Percentiles rank a stretch among this genome's conserved stretches.
Evolutionary conservation across 2,329 filamentous ascomycete genomes (phyloP).

Genomic region (Neurospora sp.): DNA sequence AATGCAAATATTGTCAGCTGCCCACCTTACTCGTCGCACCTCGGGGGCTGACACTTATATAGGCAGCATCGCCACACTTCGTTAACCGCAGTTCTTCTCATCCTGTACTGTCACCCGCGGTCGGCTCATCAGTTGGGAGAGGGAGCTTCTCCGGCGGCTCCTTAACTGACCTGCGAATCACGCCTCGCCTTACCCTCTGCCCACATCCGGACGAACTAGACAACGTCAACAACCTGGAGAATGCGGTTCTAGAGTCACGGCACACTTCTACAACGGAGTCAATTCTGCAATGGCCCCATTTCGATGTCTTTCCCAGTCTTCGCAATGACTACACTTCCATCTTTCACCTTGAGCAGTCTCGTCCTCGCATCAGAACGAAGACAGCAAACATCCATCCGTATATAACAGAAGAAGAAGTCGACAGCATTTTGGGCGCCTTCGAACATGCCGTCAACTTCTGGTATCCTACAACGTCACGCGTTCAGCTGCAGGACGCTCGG

Average conservation of each 20-base stretch:
- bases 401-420: conserved; percentile 30
- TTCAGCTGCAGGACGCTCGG: conserved; percentile 26
- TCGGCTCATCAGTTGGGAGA: conserved; percentile 2
- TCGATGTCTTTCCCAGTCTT: conserved; percentile 33
- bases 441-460: conserved; percentile 40
- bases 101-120: conserved; percentile 2
- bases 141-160: conserved; percentile 14
- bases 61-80: conserved; percentile 7
- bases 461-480: conserved; percentile 39
- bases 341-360: conserved; percentile 36
- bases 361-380: conserved; percentile 25
- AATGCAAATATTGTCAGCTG: conserved; percentile 28
- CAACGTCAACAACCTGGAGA: conserved; percentile 26
- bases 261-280: conserved; percentile 41
- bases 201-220: conserved; percentile 16
- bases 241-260: conserved; percentile 38
- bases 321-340: conserved; percentile 33
- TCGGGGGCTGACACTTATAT: not conserved
- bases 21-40: not conserved
- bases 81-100: not conserved
- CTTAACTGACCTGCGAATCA: conserved; percentile 7
- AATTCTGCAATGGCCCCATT: conserved; percentile 41
- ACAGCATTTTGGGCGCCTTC: conserved; percentile 32
- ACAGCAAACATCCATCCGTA: conserved; percentile 31
- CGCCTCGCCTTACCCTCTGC: conserved; percentile 3